Conservation (phyloP, 2,329 filamentous ascomycete species). For the Zasmidium angulare region DNA sequence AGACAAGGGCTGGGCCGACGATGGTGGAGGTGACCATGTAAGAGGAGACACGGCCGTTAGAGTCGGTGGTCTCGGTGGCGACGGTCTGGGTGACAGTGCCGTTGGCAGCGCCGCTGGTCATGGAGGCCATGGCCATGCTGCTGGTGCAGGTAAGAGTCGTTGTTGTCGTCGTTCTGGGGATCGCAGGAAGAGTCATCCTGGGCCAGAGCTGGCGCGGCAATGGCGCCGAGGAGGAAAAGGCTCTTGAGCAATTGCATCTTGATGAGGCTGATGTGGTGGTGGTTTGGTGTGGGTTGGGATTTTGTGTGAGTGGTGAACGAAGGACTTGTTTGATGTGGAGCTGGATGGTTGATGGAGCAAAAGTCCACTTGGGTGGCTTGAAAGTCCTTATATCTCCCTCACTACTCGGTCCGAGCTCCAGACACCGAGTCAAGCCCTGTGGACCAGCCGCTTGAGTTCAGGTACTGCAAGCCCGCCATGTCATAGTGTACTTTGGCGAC, state of each 20-base stretch:
- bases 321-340: not conserved
- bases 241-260: not conserved
- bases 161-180: constrained; percentile 1
- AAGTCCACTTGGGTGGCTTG: not conserved
- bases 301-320: not conserved
- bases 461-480: not conserved
- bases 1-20: not conserved
- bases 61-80: not conserved
- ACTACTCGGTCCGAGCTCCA: not conserved
- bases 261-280: not conserved
- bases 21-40: not conserved
- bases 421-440: not conserved
- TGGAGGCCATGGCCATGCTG: not conserved
- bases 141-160: constrained; percentile 1
- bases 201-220: not conserved
- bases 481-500: too few relatives aligned
- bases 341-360: too few relatives aligned
- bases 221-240: not conserved
- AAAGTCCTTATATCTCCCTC: not conserved
- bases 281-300: not conserved
- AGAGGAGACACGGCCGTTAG: not conserved
- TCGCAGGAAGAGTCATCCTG: not conserved
- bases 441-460: not conserved
- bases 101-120: not conserved
- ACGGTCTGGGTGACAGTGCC: not conserved